Evolutionary conservation across 768 basidiomycete genomes (phyloP), one percentile per base, ranked within the genome.

Genomic region (Leccinum disarticulatum): DNA sequence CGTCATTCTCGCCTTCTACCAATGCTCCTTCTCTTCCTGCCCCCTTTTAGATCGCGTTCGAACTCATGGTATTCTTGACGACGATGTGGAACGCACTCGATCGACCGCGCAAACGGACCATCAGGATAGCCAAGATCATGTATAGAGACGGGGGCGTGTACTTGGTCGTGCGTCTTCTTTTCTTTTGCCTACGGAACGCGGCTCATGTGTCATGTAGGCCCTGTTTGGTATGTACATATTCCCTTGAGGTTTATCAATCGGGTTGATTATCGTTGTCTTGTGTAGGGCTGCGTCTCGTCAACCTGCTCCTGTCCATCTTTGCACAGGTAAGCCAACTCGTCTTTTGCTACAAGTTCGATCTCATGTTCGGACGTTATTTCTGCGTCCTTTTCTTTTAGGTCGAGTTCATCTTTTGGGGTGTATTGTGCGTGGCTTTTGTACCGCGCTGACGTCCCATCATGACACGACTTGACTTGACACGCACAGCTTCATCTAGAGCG

Each of bases 1-100:
- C 22, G 22, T 22, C 22, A 22, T 22, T 22, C 22, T 22, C 22
- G 22, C 22, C 22, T 22, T 22, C 22, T 22, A 22, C 22, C 22
- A 22, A 22, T 22, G 22, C 22, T 22, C 22, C 22, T 22, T 22
- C 22, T 22, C 22, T 22, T 22, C 22, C 22, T 22, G 22, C 22
- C 22, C 22, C 22, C 22, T 22, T 22, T 22, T 22, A 22, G 22
- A 22, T 22, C 22, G 22, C 22, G 22, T 22, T 22, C 22, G 22
- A 22, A 22, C 22, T 22, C 22, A 22, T 22, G 22, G 50, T 76
- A 6, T 75, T 75, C 52, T 7, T 63, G 31, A 68, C 66, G 47
- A 64, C 64, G 1, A 56, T 65, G 11, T 72, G 74, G 71, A 75
- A 74, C 17, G 65, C 67, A 2, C 58, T 73, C 14, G 67, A 74